Base-by-base conservation (phyloP, 257 asterid species). In the Salvia rosmarinus region DNA sequence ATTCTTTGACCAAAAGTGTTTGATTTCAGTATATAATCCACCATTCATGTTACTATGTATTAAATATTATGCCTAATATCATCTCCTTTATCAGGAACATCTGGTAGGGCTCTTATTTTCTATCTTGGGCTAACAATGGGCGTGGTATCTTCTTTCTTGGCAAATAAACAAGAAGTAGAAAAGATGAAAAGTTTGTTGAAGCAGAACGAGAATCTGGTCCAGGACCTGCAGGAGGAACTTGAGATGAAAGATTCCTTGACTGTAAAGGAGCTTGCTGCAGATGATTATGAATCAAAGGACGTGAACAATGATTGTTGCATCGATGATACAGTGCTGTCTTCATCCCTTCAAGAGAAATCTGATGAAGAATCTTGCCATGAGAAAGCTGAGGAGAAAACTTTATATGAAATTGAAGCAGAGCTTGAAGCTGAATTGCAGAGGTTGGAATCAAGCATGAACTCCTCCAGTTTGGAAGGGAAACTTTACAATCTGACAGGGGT, bases 391-490 rank as follows among this genome's bases (percentile, higher is more conserved):
- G 96, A 83, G 68, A 85, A 86, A 77, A 88, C 96, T 34, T 79
- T 86, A 74, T 83, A 89, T 75, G 81, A 77, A 77, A 91, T 94
- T 62, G 99, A 89, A 88, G 96, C 96, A 42, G 99, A 91, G 88
- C 99, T 94, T 73, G 96, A 89, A 85, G 98, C 95, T 9, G 99
- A 94, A 78, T 78, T 91, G 72, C 90, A 91, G 84, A 91, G 85
- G 80, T 74, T 94, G 85, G 96, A 87, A 79, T 76, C 87, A 17
- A 91, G 74, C 77, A 85, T 91, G 68, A 83, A 70, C 58, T 81
- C 93, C 0, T 62, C 85, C 68, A 84, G 77, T 46, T 70, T 89
- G 84, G 84, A 78, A 59, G 79, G 78, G 46, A 87, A 83, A 68
- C 64, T 79, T 13, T 75, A 85, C 59, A 69, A 80, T 54, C 58